phyloP scores from a whole-genome alignment of 139 green algal species.

The Micractinium conductrix region DNA sequence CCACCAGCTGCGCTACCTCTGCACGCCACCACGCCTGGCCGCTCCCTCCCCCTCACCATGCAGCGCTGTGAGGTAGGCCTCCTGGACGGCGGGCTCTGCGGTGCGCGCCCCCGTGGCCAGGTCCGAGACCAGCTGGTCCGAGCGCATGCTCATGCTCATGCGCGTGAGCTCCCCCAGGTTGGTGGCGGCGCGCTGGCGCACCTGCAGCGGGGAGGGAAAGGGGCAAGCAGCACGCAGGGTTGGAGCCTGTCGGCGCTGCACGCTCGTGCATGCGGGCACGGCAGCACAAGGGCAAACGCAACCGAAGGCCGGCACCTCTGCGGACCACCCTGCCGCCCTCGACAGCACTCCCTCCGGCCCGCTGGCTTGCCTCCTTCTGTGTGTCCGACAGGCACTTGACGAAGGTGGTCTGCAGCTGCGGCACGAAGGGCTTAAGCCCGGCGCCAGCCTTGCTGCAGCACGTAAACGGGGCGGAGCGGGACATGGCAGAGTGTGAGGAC shows the following conservation, averaged over 20 bases:
- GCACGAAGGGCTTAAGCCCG: constrained; percentile 94
- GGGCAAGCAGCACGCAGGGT: not conserved
- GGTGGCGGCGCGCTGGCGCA: constrained; percentile 63
- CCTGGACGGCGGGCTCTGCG: constrained; percentile 44
- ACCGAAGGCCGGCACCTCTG: no score
- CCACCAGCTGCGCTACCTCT: no score
- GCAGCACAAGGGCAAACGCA: not conserved
- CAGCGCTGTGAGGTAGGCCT: constrained; percentile 79
- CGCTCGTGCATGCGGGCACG: not conserved
- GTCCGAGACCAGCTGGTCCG: constrained; percentile 78
- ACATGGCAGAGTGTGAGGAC: no score
- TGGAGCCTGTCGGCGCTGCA: no score
- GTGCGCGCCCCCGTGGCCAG: constrained; percentile 28
- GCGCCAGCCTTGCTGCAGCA: constrained; percentile 73
- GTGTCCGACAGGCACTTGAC: constrained; percentile 94
- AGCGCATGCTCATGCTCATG: constrained; percentile 70
- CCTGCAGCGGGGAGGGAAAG: not conserved
- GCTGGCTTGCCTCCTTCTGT: constrained; percentile 13
- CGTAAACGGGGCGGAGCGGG: not conserved
- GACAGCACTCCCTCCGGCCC: not conserved
- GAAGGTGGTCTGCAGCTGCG: constrained; percentile 99
- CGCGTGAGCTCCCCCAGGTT: constrained; percentile 85
- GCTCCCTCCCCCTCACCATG: constrained; percentile 29
- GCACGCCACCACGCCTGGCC: no score
- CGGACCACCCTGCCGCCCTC: not conserved